Base-by-base conservation (phyloP, 208 protist species). In the Leishmania guyanensis region DNA sequence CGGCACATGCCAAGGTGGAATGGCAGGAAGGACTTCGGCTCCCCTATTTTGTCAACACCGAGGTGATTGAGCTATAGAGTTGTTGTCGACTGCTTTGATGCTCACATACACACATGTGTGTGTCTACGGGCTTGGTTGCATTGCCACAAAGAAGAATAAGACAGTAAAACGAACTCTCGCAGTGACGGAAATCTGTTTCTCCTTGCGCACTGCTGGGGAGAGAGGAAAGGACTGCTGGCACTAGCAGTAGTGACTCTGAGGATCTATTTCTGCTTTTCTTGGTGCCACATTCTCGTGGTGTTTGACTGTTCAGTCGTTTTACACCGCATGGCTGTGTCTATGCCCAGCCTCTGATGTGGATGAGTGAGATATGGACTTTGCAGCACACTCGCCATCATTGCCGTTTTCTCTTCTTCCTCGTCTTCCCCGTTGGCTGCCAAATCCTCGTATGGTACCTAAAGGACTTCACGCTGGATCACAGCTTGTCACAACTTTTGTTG, bases 41-140 rank as follows among this genome's bases (percentile, higher is more conserved):
- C 6, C 91, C 93, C 1, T 98, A 96, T 76, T 90, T 98, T 81
- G 90, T 83, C 20, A 98, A 98, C 79, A 97, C 95, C 1, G 92
- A 95, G 43, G 88, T 98, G 29, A 56, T 96, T 65, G 77, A 91
- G 39, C 6, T 89, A 43, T 89, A 82, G 66, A 17, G 22, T 29
- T 33, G n/a, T 22, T 5, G 51, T 17, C 17, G 8, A 68, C 29
- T 39, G 9, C 29, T 8, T 68, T 68, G 22, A 20, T 39, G 29
- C 39, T 39, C 14, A 39, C 14, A 39, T 43, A 14, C 29, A 12
- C 60, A 17, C 6, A 33, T 64, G 64, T 54, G 46, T 43, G n/a
- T 58, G 50, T 74, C 33, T 50, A 51, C 71, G 20, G 54, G 20
- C 54, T 5, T 58, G 22, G 20, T 58, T n/a, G 54, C 54, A 66